These are phyloP conservation scores for Russula foetens DNA, from an alignment of 768 basidiomycete species.

Conservation along the genomic window DNA sequence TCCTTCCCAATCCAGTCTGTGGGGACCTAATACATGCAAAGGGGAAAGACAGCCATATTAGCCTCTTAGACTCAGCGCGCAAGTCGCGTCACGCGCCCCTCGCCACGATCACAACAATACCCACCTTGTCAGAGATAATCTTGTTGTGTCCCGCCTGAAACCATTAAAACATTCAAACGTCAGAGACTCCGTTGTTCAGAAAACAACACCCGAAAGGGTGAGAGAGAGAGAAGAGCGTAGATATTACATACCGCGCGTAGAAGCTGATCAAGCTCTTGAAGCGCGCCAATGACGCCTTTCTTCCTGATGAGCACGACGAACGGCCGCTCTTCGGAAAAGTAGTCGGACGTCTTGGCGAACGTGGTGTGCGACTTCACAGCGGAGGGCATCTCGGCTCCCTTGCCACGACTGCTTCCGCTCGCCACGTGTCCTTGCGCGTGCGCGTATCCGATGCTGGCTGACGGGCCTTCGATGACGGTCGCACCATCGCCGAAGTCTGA, in stretches of 20 bases:
- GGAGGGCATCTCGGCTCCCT: not conserved
- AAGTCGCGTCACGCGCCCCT: not conserved
- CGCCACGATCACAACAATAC: not conserved
- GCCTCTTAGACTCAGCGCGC: not conserved
- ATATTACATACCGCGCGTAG: slow-evolving; percentile 37
- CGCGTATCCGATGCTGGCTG: not conserved
- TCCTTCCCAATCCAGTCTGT: slow-evolving; percentile 65
- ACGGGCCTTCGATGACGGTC: slow-evolving; percentile 4
- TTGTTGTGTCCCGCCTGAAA: slow-evolving; percentile 45
- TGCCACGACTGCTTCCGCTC: not conserved
- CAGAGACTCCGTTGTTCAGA: not conserved
- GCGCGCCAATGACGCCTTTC: slow-evolving; percentile 57
- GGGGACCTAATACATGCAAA: slow-evolving; percentile 34
- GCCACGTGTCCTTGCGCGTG: not conserved
- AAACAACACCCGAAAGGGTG: too few relatives aligned
- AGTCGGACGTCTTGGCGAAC: slow-evolving; percentile 15
- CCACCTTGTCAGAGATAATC: slow-evolving; percentile 57
- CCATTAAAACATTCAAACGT: not conserved
- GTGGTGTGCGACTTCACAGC: not conserved
- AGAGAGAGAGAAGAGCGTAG: not conserved
- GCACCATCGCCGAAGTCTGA: slow-evolving; percentile 11
- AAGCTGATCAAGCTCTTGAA: slow-evolving; percentile 61
- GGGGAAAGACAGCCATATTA: not conserved
- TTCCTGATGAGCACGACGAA: slow-evolving; percentile 66
- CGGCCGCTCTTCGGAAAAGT: slow-evolving; percentile 43